Base-by-base conservation (phyloP, 2,329 filamentous ascomycete species). In the Penicillium thymicola region DNA sequence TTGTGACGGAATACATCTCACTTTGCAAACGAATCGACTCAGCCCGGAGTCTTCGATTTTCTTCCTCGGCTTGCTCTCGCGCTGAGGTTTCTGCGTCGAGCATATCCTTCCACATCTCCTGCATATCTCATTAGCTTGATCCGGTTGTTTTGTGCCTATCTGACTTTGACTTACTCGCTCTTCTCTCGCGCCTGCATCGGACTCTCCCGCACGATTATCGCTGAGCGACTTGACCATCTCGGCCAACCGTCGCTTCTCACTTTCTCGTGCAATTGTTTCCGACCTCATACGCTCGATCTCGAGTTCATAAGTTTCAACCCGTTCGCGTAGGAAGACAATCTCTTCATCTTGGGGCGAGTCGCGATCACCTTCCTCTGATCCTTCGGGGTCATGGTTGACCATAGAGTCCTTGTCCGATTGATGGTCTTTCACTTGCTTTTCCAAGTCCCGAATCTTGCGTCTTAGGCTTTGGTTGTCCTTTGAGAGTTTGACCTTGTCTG, bases 51-150 rank as follows among this genome's bases (percentile, higher is more conserved):
- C 83, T 86, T 62, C 87, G 87, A 65, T 92, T 92, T 63, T 97
- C 92, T 41, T 96, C 90, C 64, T 97, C 92, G 0, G 89, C 86
- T 73, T 96, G 90, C 73, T 97, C 93, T 56, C 93, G 85, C 30
- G 92, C 86, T 4, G 89, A 88, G 2, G 90, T 94, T 74, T 99
- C 94, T 62, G 94, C 90, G 69, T 97, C 91, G 27, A 97, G 83
- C 59, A 97, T 84, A 66, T 97, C 93, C 72, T 96, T 96, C 88
- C 91, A 96, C 73, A 97, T 93, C 60, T 95, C 91, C 70, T 89
- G 63, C 59, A 25, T 63, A 57, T 62, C 43, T 62, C 59, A 41
- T 70, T 48, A 55, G 48, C 34, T 45, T 28, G 50, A 54, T 40
- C 42, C 16, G 13, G 46, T 46, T 45, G 25, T 18, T 40, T 10